phyloP scores from a whole-genome alignment of 805 yeast genomes.

The Zygosaccharomyces gambellarensis region DNA sequence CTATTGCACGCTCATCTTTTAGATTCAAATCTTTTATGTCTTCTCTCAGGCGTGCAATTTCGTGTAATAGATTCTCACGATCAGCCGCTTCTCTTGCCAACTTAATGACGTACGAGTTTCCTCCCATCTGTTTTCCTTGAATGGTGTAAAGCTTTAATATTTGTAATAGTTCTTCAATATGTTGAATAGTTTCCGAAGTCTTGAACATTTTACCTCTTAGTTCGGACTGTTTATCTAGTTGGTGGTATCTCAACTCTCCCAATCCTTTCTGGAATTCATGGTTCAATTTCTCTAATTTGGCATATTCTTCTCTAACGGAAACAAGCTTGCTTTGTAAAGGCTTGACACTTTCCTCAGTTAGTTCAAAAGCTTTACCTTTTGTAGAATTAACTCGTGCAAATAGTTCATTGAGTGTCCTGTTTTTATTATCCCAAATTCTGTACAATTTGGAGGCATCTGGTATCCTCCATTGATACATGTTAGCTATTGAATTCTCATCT shows the following conservation, averaged over 20 bases:
- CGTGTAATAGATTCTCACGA: slow-evolving; percentile 19
- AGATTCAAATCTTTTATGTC: slow-evolving; percentile 19
- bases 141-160: slow-evolving; percentile 21
- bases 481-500: slow-evolving; percentile 25
- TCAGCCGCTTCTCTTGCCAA: slow-evolving; percentile 17
- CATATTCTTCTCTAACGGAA: slow-evolving; percentile 6
- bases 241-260: slow-evolving; percentile 23
- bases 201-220: slow-evolving; percentile 23
- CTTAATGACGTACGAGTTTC: slow-evolving; percentile 17
- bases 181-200: slow-evolving; percentile 13
- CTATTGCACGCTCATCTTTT: slow-evolving; percentile 1
- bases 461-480: slow-evolving; percentile 38
- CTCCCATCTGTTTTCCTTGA: slow-evolving; percentile 11
- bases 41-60: slow-evolving; percentile 22
- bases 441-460: slow-evolving; percentile 24
- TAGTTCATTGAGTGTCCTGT: background rate
- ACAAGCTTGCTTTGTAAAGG: background rate
- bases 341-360: background rate
- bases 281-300: slow-evolving; percentile 11
- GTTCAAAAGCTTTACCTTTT: slow-evolving; percentile 4
- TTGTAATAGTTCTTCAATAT: slow-evolving; percentile 19
- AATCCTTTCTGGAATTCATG: slow-evolving; percentile 6
- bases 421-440: slow-evolving; percentile 8
- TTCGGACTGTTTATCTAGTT: slow-evolving; percentile 16
- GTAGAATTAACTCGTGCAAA: slow-evolving; percentile 1